Evolutionary conservation across 768 basidiomycete genomes (phyloP).

Genomic region (Boletus sp.): DNA sequence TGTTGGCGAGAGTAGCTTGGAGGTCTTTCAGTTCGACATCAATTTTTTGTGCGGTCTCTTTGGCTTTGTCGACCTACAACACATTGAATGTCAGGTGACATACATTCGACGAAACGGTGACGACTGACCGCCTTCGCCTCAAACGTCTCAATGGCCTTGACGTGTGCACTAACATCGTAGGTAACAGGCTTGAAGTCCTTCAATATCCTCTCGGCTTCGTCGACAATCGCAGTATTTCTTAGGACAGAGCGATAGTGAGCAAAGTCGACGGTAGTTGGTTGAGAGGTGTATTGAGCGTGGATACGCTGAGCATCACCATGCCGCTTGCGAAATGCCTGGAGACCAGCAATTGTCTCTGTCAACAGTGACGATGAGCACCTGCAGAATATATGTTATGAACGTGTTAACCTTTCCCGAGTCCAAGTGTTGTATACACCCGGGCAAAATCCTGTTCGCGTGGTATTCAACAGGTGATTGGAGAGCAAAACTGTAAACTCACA

Average conservation of each 20-base stretch:
- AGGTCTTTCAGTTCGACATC: conserved; percentile 89
- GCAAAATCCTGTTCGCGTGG: conserved; percentile 64
- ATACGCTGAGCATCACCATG: conserved; percentile 85
- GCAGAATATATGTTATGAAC: background rate
- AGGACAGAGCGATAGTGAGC: conserved; percentile 87
- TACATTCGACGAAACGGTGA: background rate
- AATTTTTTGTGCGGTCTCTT: conserved; percentile 88
- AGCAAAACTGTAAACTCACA: conserved; percentile 35
- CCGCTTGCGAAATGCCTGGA: conserved; percentile 96
- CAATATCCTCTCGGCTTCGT: conserved; percentile 88
- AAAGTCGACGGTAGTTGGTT: conserved; percentile 85
- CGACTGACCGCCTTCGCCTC: conserved; percentile 87
- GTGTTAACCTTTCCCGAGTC: conserved; percentile 77
- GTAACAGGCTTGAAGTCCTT: conserved; percentile 91
- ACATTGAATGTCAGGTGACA: conserved; percentile 5
- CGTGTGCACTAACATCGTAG: conserved; percentile 84
- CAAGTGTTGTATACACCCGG: conserved; percentile 78
- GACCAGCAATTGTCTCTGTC: conserved; percentile 82
- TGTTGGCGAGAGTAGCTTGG: conserved; percentile 92
- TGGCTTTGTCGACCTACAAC: conserved; percentile 77
- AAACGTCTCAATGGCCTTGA: conserved; percentile 96
- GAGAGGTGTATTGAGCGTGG: conserved; percentile 56
- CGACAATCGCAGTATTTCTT: conserved; percentile 90
- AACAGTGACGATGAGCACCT: conserved; percentile 1
- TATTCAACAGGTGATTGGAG: conserved; percentile 1